These are phyloP conservation scores for Alliaria petiolata DNA, from an alignment of 345 rosid genomes.

Conservation along the genomic window DNA sequence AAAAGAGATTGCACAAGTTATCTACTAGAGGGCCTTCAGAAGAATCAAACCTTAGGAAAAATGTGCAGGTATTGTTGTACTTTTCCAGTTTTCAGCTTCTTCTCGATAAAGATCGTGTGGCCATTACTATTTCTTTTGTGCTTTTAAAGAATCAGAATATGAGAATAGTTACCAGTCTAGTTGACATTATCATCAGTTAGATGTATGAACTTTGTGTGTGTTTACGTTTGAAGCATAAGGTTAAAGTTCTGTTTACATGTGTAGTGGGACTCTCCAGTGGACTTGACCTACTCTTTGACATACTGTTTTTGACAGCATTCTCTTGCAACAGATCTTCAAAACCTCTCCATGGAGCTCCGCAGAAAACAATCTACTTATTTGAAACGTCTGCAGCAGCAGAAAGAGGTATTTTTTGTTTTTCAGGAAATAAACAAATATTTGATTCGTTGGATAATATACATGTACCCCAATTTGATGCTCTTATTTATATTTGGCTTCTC, in stretches of 20 bases:
- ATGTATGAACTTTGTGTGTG: not conserved
- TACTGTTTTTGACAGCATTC: conserved; percentile 54
- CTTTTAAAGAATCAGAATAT: not conserved
- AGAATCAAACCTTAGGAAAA: conserved; percentile 77
- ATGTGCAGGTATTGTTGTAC: conserved; percentile 69
- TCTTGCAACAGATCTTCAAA: conserved; percentile 81
- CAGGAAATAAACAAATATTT: not conserved
- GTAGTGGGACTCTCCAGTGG: conserved; percentile 14
- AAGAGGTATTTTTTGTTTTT: conserved; percentile 37
- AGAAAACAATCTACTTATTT: conserved; percentile 69
- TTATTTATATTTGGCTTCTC: conserved; percentile 4
- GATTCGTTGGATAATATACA: not conserved
- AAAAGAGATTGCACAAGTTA: conserved; percentile 59
- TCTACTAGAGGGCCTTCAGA: conserved; percentile 63
- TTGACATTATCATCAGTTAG: not conserved
- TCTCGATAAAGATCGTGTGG: not conserved
- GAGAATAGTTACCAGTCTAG: not conserved
- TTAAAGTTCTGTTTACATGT: not conserved
- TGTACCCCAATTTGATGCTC: not conserved
- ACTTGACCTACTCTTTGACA: conserved; percentile 29
- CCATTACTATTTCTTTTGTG: not conserved
- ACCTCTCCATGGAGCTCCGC: conserved; percentile 66
- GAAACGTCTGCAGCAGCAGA: conserved; percentile 64
- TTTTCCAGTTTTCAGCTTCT: not conserved
- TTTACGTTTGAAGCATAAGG: not conserved